Conservation (phyloP, 2,329 filamentous ascomycete species). For the Colletotrichum sublineola region DNA sequence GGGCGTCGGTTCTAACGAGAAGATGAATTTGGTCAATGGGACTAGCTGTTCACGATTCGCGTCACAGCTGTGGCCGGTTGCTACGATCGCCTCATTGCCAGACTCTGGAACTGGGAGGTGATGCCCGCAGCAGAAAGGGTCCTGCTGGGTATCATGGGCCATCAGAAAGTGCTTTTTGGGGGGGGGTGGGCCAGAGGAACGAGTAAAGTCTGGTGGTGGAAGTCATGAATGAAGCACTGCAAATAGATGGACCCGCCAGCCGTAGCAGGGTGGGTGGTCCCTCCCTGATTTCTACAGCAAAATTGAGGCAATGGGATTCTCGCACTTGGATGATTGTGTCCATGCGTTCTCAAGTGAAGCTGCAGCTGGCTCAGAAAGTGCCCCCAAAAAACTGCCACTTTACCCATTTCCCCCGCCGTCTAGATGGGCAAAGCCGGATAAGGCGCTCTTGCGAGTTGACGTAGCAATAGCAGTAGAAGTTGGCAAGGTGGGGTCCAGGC, state of each 20-base stretch:
- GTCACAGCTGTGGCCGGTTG: constrained; percentile 8
- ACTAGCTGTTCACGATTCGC: background rate
- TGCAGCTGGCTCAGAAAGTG: no score
- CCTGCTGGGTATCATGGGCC: constrained; percentile 24
- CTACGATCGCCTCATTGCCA: constrained; percentile 17
- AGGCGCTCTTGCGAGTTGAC: background rate
- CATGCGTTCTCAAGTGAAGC: background rate
- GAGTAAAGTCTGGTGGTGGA: constrained; percentile 8
- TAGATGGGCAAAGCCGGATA: background rate
- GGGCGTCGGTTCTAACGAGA: constrained; percentile 1
- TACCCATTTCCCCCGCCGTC: background rate
- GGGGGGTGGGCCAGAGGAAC: background rate
- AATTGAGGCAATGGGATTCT: constrained; percentile 36
- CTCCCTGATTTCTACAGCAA: constrained; percentile 34
- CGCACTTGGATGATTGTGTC: background rate
- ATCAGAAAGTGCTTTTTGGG: constrained; percentile 23
- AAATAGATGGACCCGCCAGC: constrained; percentile 34
- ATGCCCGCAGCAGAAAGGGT: constrained; percentile 15
- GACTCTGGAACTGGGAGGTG: constrained; percentile 8
- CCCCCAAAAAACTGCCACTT: no score
- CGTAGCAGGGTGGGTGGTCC: constrained; percentile 23
- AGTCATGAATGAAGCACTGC: constrained; percentile 32
- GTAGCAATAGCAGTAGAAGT: background rate
- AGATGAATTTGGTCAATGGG: constrained; percentile 6
- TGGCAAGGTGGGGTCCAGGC: background rate